Evolutionary conservation across 306 rosid species (phyloP), one percentile per base, ranked within the genome.

Genomic region (Styphnolobium japonicum): DNA sequence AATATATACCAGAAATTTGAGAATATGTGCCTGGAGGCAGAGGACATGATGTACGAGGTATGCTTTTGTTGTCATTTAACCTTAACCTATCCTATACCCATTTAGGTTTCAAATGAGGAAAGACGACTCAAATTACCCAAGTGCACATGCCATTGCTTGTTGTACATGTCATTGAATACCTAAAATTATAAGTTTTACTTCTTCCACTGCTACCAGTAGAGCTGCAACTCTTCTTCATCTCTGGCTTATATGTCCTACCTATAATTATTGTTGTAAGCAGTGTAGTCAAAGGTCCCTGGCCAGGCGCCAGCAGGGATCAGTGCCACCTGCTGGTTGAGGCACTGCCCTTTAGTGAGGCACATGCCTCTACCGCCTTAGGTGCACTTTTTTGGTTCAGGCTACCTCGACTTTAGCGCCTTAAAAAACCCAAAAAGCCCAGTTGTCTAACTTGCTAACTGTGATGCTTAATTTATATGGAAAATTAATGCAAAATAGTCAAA

Each of bases 11-110:
- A 88, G 80, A 91, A 89, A 76, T 92, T 94, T 37, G 98, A 94
- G 82, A 82, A 89, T 72, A 87, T 94, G 95, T 94, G 91, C 87
- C 79, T 94, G 62, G 98, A 94, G 69, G 97, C 83, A 4, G 97
- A 94, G 85, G 97, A 91, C 71, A 46, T 85, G 46, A 88, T 89
- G 76, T 91, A 88, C 23, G 86, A 91, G 98, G 98, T 91, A 89
- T 67, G 85, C 52, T 36, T 46, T 81, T 70, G 19, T 66, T 48
- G 27, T 46, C 64, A 8, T 73, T 61, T 75, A 52, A 67, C 67
- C 57, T 83, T 71, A 53, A 21, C 42, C 10, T 68, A 43, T 45
- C 19, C 3, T 40, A 12, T 25, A 42, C 14, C 14, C 56, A 18
- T 23, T 52, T 33, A 18, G 37, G 78, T 55, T 49, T 84, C 34